These are phyloP conservation scores for Emmonsiellopsis sp. DNA, from an alignment of 2,329 filamentous ascomycete genomes.

Conservation along the genomic window DNA sequence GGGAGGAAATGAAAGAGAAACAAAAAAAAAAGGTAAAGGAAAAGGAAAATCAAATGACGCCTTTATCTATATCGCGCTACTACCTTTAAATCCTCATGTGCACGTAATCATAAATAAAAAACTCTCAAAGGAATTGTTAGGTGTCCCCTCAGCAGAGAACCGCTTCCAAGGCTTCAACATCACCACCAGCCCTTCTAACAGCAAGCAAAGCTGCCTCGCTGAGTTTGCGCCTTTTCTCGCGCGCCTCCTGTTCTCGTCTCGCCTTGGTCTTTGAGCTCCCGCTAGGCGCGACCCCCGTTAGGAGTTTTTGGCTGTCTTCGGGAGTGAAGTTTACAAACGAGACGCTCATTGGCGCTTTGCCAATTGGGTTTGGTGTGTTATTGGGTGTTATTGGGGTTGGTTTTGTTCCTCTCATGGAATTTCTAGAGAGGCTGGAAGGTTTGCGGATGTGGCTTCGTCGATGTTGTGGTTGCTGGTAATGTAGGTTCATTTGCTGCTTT, in stretches of 20 bases:
- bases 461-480: conserved; percentile 10
- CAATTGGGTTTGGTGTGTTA: neutral
- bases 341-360: conserved; percentile 14
- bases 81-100: conserved; percentile 8
- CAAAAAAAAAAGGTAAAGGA: neutral
- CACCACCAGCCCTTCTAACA: conserved; percentile 36
- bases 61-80: conserved; percentile 2
- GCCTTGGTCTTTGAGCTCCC: conserved; percentile 92
- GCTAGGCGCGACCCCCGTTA: conserved; percentile 84
- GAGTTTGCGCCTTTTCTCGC: conserved; percentile 55
- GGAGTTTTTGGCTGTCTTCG: conserved; percentile 64
- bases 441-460: conserved; percentile 34
- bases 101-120: conserved; percentile 6
- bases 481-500: conserved; percentile 10
- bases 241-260: conserved; percentile 77
- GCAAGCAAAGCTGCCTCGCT: conserved; percentile 35
- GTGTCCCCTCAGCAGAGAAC: conserved; percentile 25
- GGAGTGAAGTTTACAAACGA: conserved; percentile 89
- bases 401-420: conserved; percentile 14
- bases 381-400: neutral
- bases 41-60: neutral
- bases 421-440: conserved; percentile 22
- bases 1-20: neutral
- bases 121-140: conserved; percentile 5
- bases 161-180: conserved; percentile 36